Conservation (phyloP, 2,329 filamentous ascomycete genomes). For the Aureobasidium musti region DNA sequence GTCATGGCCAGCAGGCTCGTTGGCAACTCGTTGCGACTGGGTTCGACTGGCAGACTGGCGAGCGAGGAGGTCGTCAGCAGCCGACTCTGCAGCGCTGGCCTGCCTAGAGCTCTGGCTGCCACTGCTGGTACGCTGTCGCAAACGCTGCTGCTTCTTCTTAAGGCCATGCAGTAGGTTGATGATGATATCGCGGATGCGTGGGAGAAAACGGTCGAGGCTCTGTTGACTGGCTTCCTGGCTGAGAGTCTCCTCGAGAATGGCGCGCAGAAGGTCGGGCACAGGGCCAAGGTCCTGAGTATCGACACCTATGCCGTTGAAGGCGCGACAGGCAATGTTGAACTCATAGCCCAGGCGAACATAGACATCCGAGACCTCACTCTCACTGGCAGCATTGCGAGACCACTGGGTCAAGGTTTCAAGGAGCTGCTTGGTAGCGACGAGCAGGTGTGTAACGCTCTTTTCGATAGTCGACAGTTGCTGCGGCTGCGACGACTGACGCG, state of each 20-base stretch:
- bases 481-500: constrained; percentile 56
- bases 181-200: constrained; percentile 95
- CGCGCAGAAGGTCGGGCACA: constrained; percentile 85
- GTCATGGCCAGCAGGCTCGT: constrained; percentile 46
- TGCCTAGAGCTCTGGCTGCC: constrained; percentile 41
- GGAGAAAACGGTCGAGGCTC: constrained; percentile 90
- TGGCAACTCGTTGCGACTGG: constrained; percentile 45
- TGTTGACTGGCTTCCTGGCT: constrained; percentile 95
- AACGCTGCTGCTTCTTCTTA: constrained; percentile 93
- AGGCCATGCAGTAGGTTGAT: constrained; percentile 94
- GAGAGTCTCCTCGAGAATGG: constrained; percentile 90
- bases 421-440: constrained; percentile 96
- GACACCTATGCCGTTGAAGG: constrained; percentile 95
- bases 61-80: constrained; percentile 46
- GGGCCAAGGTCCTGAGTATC: constrained; percentile 93
- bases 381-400: constrained; percentile 89
- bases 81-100: constrained; percentile 52
- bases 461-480: constrained; percentile 93
- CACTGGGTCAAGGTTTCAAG: constrained; percentile 97
- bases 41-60: constrained; percentile 47
- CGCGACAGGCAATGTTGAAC: constrained; percentile 97
- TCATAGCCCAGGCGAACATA: constrained; percentile 97
- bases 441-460: constrained; percentile 95
- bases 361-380: constrained; percentile 95
- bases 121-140: constrained; percentile 57